phyloP scores from a whole-genome alignment of 1,139 yeast species.

The Kodamaea sp. region DNA sequence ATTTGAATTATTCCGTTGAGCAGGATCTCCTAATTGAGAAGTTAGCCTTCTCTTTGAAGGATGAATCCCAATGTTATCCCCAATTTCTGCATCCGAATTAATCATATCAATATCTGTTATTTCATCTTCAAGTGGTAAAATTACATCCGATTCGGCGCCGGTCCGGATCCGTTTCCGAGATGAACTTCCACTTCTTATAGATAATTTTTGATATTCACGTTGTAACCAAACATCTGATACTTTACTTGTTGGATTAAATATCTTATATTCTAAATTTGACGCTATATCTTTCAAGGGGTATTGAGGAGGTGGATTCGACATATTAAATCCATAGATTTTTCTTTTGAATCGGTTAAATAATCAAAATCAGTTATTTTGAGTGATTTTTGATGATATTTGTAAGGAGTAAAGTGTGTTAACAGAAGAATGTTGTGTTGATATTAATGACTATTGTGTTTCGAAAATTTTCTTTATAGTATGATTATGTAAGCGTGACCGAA shows the following conservation, averaged over 20 bases:
- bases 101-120: constrained; percentile 35
- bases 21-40: neutral
- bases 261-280: constrained; percentile 34
- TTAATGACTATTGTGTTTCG: too few species aligned
- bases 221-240: constrained; percentile 35
- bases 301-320: constrained; percentile 24
- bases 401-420: too few species aligned
- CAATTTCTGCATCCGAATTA: constrained; percentile 36
- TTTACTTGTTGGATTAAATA: constrained; percentile 32
- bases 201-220: constrained; percentile 29
- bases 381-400: too few species aligned
- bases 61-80: constrained; percentile 21
- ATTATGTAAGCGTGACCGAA: too few species aligned
- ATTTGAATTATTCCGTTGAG: constrained; percentile 4
- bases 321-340: too few species aligned
- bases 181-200: constrained; percentile 14
- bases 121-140: constrained; percentile 10
- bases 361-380: too few species aligned
- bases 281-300: constrained; percentile 32
- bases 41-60: constrained; percentile 42
- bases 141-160: constrained; percentile 11
- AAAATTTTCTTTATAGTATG: too few species aligned
- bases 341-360: too few species aligned
- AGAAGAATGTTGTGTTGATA: too few species aligned
- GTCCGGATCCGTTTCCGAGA: constrained; percentile 15